Evolutionary conservation across 2,329 filamentous ascomycete species (phyloP), one percentile per base, ranked within the genome.

Genomic region (Chrysoporthe deuterocubensis): DNA sequence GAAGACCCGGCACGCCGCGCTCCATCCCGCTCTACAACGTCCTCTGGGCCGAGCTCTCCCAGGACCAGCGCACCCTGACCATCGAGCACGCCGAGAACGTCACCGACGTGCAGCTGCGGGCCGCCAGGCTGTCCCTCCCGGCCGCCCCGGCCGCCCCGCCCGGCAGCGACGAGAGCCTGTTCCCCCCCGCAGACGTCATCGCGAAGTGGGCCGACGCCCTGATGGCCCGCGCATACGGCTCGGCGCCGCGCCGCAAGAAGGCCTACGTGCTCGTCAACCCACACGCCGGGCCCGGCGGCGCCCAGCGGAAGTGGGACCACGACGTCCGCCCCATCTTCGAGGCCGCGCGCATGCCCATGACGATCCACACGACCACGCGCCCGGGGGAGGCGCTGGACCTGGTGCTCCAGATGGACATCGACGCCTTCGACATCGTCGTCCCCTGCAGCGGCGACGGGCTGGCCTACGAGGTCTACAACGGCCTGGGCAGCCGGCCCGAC

Each of bases 381-480:
- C 82, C 85, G 16, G 93, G 93, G 4, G 92, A 98, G 79, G 96
- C 92, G 0, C 84, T 90, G 1, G 90, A 93, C 26, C 89, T 98
- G 69, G 90, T 89, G 13, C 85, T 92, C 75, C 84, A 89, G 54
- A 80, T 97, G 61, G 92, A 97, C 75, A 85, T 96, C 40, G 87
- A 94, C 60, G 87, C 85, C 1, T 97, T 89, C 78, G 96, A 99
- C 80, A 90, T 94, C 9, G 86, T 98, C 16, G 89, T 95, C 37
- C 92, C 93, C 70, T 96, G 93, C 76, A 97, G 95, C 0, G 96
- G 96, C 4, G 96, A 99, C 74, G 96, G 96, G 11, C 84, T 97
- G 50, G 91, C 93, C 0, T 91, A 97, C 76, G 96, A 99, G 79
- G 91, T 97, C 9, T 97, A 97, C 82, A 98, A 99, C 76, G 96